Evolutionary conservation across 148 eudicot species (phyloP).

Genomic region (Chenopodium suecicum): DNA sequence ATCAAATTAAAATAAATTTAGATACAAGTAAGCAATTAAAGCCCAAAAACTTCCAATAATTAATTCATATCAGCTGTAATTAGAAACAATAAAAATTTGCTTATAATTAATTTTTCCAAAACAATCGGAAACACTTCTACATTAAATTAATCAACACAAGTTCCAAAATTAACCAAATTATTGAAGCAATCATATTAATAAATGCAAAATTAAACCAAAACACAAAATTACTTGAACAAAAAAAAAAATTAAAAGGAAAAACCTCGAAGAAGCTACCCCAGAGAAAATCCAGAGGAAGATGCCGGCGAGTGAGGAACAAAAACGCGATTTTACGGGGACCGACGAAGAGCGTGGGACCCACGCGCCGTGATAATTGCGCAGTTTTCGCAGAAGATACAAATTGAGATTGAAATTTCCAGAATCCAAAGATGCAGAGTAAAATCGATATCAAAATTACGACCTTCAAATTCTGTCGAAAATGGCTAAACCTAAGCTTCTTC

Average conservation of each 20-base stretch:
- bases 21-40: not conserved
- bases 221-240: not conserved
- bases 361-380: constrained; percentile 37
- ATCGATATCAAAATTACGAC: constrained; percentile 33
- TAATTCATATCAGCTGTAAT: no score
- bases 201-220: not conserved
- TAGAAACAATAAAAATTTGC: no score
- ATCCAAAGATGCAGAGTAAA: constrained; percentile 35
- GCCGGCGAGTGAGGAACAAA: constrained; percentile 58
- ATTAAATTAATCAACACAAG: not conserved
- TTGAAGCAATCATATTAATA: not conserved
- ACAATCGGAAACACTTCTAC: no score
- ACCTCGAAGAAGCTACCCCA: constrained; percentile 94
- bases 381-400: constrained; percentile 9
- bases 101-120: no score
- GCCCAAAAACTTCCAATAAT: not conserved
- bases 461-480: constrained; percentile 36
- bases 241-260: not conserved
- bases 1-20: not conserved
- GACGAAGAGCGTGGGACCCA: constrained; percentile 13
- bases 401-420: constrained; percentile 36
- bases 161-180: not conserved
- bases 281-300: constrained; percentile 84
- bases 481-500: not conserved
- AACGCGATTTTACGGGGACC: constrained; percentile 77